phyloP scores from a whole-genome alignment of 805 yeast species.

The Pichia phayaonensis region DNA sequence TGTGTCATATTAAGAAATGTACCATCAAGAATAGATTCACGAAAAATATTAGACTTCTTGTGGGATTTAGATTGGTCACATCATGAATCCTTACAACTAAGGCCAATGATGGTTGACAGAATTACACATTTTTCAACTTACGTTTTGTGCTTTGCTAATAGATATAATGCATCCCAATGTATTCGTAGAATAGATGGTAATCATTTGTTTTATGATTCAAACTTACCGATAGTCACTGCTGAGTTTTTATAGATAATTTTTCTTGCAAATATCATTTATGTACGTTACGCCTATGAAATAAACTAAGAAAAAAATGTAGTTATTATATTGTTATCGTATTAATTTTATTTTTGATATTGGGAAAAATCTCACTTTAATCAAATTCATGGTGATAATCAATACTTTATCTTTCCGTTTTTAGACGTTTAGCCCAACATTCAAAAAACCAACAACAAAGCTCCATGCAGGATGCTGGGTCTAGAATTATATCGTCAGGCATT shows the following conservation, averaged over 20 bases:
- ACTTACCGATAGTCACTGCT: constrained; percentile 26
- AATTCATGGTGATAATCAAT: background rate
- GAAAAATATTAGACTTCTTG: constrained; percentile 29
- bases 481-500: constrained; percentile 1
- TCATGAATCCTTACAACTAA: constrained; percentile 14
- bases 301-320: too few species aligned
- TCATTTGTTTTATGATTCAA: constrained; percentile 22
- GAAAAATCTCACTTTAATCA: background rate
- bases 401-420: background rate
- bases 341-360: background rate
- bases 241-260: constrained; percentile 22
- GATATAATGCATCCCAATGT: constrained; percentile 42
- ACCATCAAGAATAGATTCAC: constrained; percentile 36
- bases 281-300: too few species aligned
- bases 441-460: background rate
- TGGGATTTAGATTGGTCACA: constrained; percentile 45
- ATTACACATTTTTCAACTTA: constrained; percentile 18
- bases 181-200: constrained; percentile 46
- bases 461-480: background rate
- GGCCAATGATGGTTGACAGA: constrained; percentile 10
- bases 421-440: too few species aligned
- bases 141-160: constrained; percentile 39
- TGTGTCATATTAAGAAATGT: constrained; percentile 38
- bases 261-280: background rate
- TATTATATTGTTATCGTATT: too few species aligned